Percentiles rank a stretch among this genome's conserved stretches.
Conservation (phyloP, 495 filamentous ascomycete genomes). For the Neurospora sp. region DNA sequence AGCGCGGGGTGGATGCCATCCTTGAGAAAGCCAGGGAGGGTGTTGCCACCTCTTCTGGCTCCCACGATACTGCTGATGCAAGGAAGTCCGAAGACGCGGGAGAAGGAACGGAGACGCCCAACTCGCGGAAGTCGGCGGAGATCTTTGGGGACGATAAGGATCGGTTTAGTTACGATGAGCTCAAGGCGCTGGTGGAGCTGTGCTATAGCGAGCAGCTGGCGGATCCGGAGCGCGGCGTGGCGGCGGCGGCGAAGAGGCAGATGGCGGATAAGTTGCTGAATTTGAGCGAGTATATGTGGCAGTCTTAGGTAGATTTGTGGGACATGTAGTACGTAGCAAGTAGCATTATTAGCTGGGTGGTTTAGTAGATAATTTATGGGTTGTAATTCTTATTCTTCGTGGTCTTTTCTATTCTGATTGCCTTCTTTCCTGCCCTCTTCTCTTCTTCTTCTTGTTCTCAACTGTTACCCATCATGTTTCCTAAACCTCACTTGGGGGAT, state of each 20-base stretch:
- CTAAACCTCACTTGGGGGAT: too few relatives aligned
- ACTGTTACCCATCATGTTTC: too few relatives aligned
- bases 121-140: neutral
- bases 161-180: constrained; percentile 68
- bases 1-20: constrained; percentile 61
- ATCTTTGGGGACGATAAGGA: constrained; percentile 27
- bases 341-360: too few relatives aligned
- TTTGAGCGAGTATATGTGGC: constrained; percentile 76
- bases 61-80: neutral
- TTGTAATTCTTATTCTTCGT: neutral
- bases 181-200: constrained; percentile 74
- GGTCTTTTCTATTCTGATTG: too few relatives aligned
- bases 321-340: neutral
- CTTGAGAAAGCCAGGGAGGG: constrained; percentile 53
- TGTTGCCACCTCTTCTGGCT: constrained; percentile 15
- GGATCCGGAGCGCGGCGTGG: constrained; percentile 62
- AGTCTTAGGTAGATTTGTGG: constrained; percentile 23
- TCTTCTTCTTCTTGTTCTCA: too few relatives aligned
- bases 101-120: neutral
- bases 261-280: constrained; percentile 65
- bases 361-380: neutral
- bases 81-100: neutral
- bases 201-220: constrained; percentile 74
- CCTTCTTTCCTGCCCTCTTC: too few relatives aligned
- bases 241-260: constrained; percentile 59